A percentile compares a stretch with the other conserved stretches of the same genome.
Evolutionary conservation across 2,329 filamentous ascomycete genomes (phyloP).

Genomic region (Talaromyces verruculosus): DNA sequence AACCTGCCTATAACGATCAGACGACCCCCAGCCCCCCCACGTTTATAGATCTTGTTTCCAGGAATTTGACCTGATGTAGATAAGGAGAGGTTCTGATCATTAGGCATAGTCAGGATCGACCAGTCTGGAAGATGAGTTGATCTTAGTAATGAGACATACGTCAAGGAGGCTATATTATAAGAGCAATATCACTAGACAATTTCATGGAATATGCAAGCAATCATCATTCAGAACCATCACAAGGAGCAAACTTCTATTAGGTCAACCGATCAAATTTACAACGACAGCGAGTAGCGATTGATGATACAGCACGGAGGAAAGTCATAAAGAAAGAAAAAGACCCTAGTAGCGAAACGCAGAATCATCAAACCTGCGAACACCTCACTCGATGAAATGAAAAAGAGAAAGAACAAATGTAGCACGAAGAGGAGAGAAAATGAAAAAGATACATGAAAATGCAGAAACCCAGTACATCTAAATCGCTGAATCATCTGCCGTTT

Average conservation of each 20-base stretch:
- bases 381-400: neutral
- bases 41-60: neutral
- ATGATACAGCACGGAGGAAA: slow-evolving; percentile 7
- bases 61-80: neutral
- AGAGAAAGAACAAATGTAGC: neutral
- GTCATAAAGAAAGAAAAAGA: neutral
- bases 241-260: slow-evolving; percentile 8
- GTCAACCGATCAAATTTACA: slow-evolving; percentile 11
- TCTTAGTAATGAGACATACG: neutral
- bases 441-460: slow-evolving; percentile 19
- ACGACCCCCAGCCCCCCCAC: neutral
- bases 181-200: neutral
- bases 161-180: neutral
- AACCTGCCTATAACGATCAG: neutral
- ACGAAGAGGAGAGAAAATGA: neutral
- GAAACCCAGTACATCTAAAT: slow-evolving; percentile 19
- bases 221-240: slow-evolving; percentile 2
- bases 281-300: neutral
- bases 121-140: too few relatives aligned
- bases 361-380: slow-evolving; percentile 15
- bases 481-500: slow-evolving; percentile 18
- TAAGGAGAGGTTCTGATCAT: neutral
- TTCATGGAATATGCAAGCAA: neutral
- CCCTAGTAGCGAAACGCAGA: slow-evolving; percentile 10
- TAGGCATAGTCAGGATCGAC: neutral